phyloP scores from a whole-genome alignment of 208 protist genomes.

The Trypanosoma grayi region DNA sequence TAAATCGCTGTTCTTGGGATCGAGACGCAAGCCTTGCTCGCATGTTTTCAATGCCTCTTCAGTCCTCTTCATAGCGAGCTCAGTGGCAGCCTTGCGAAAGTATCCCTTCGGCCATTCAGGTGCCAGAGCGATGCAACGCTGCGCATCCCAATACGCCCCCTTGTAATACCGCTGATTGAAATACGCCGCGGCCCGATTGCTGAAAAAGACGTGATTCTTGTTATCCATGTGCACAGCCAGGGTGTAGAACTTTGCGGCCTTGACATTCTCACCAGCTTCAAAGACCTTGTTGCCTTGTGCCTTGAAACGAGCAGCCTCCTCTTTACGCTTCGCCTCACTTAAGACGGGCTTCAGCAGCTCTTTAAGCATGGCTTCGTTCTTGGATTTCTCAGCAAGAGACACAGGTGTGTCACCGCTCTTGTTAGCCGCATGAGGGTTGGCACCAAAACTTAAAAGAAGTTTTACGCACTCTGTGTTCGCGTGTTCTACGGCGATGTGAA shows the following conservation, averaged over 20 bases:
- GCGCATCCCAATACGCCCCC: slow-evolving; percentile 86
- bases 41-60: slow-evolving; percentile 60
- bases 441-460: slow-evolving; percentile 63
- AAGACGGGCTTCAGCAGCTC: slow-evolving; percentile 69
- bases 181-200: slow-evolving; percentile 91
- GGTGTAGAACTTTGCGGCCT: slow-evolving; percentile 91
- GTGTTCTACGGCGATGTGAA: slow-evolving; percentile 86
- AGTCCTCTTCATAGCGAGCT: slow-evolving; percentile 64
- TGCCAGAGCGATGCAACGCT: slow-evolving; percentile 81
- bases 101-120: slow-evolving; percentile 93
- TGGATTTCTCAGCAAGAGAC: slow-evolving; percentile 49
- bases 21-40: slow-evolving; percentile 57
- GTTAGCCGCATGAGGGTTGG: slow-evolving; percentile 59
- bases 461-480: slow-evolving; percentile 68
- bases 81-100: slow-evolving; percentile 80
- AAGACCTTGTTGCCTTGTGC: slow-evolving; percentile 91
- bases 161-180: slow-evolving; percentile 84
- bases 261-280: slow-evolving; percentile 78
- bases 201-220: slow-evolving; percentile 89
- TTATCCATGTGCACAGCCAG: slow-evolving; percentile 87
- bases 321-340: slow-evolving; percentile 38
- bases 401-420: slow-evolving; percentile 55
- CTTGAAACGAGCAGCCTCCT: slow-evolving; percentile 74
- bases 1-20: slow-evolving; percentile 69
- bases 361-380: slow-evolving; percentile 35